Percentiles rank a stretch among this genome's conserved stretches.
phyloP scores from a whole-genome alignment of 2,329 filamentous ascomycete genomes.

The Chrysoporthe cubensis region DNA sequence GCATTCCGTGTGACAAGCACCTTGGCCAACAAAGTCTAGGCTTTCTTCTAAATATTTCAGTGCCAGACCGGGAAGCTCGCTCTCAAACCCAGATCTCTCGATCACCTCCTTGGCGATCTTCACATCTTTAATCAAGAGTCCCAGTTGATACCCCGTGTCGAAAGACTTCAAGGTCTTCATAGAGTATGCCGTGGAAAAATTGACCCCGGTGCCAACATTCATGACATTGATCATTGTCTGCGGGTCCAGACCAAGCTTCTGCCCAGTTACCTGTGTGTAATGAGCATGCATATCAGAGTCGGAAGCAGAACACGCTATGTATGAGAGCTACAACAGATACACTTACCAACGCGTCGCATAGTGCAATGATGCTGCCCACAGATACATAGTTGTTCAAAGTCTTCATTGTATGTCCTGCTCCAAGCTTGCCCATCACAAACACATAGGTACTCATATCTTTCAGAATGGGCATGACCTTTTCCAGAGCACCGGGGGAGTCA shows the following conservation, averaged over 20 bases:
- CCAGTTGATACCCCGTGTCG: constrained; percentile 15
- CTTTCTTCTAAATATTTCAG: constrained; percentile 8
- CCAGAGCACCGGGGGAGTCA: neutral
- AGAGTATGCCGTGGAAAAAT: constrained; percentile 8
- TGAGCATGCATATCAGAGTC: neutral
- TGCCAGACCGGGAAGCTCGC: constrained; percentile 6
- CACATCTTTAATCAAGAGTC: constrained; percentile 10
- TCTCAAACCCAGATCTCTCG: constrained; percentile 6
- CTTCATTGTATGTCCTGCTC: constrained; percentile 12
- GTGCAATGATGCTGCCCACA: constrained; percentile 14
- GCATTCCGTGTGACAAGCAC: constrained; percentile 14
- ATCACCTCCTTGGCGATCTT: constrained; percentile 16
- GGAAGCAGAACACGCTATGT: neutral
- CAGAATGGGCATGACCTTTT: neutral
- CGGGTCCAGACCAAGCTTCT: constrained; percentile 11
- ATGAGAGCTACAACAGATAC: neutral
- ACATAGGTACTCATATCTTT: constrained; percentile 9
- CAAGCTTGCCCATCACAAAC: constrained; percentile 12
- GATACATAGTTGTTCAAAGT: constrained; percentile 15
- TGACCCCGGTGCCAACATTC: constrained; percentile 5
- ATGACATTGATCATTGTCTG: constrained; percentile 12
- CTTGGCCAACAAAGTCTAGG: neutral
- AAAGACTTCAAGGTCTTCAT: constrained; percentile 11
- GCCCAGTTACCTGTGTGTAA: constrained; percentile 5
- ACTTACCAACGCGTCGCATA: constrained; percentile 14